Percentiles rank a stretch among this genome's conserved stretches.
These are phyloP conservation scores for Aspergillus novofumigatus DNA, from an alignment of 2,329 filamentous ascomycete genomes.

Conservation along the genomic window DNA sequence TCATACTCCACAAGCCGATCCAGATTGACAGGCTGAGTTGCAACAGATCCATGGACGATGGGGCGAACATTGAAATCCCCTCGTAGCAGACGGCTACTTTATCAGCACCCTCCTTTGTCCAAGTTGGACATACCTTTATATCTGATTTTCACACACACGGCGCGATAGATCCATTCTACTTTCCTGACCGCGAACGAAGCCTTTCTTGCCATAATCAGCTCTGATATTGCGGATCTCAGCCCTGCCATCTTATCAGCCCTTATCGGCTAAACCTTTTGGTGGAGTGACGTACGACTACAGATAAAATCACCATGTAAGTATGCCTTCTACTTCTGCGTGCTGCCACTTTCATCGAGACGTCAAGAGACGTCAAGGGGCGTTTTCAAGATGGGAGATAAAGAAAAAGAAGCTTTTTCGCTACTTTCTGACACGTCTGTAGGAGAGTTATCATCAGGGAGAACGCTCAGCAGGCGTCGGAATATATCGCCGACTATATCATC, in stretches of 20 bases:
- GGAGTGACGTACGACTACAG: background rate
- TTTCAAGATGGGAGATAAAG: background rate
- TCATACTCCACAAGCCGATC: constrained; percentile 17
- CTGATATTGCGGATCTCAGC: background rate
- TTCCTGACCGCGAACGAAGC: background rate
- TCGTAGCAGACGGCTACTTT: background rate
- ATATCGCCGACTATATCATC: constrained; percentile 79
- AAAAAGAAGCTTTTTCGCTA: constrained; percentile 6
- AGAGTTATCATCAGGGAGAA: constrained; percentile 79
- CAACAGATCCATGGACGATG: constrained; percentile 24
- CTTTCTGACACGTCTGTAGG: constrained; percentile 46
- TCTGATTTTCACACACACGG: background rate
- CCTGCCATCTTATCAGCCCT: background rate
- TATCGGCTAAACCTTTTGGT: background rate
- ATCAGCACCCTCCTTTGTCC: background rate
- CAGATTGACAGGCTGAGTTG: constrained; percentile 12
- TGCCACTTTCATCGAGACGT: background rate
- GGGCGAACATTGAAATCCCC: constrained; percentile 1
- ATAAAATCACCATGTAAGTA: background rate
- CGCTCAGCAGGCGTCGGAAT: constrained; percentile 62
- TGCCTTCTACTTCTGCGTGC: background rate
- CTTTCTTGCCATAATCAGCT: background rate
- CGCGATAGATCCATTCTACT: background rate
- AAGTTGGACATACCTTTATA: background rate
- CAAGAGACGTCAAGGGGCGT: background rate